Conservation (phyloP, 352 stramenopile species). For the Pythium apleroticum region DNA sequence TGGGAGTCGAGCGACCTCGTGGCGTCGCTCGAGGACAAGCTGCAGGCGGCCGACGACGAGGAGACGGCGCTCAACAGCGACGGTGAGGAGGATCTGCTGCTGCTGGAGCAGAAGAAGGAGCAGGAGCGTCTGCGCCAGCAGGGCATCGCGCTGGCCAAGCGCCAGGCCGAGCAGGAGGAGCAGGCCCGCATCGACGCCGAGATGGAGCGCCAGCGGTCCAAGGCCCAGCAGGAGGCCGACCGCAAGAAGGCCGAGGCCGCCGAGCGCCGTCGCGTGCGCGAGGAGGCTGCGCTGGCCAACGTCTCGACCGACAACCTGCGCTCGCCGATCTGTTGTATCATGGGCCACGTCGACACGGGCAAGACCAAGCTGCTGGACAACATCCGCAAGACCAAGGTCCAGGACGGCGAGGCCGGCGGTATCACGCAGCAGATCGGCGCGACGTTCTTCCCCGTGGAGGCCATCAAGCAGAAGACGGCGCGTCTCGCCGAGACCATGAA, state of each 20-base stretch:
- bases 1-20: conserved; percentile 80
- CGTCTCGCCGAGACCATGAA: conserved; percentile 71
- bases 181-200: conserved; percentile 62
- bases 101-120: conserved; percentile 94
- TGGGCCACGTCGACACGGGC: conserved; percentile 98
- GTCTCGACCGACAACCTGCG: conserved; percentile 94
- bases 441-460: conserved; percentile 94
- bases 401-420: conserved; percentile 91
- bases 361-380: conserved; percentile 99
- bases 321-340: conserved; percentile 99
- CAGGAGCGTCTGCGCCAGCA: conserved; percentile 89
- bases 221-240: conserved; percentile 84
- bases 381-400: conserved; percentile 98
- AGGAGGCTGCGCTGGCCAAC: conserved; percentile 80
- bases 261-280: conserved; percentile 61
- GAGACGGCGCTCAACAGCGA: conserved; percentile 52
- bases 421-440: conserved; percentile 99
- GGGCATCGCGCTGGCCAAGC: conserved; percentile 94
- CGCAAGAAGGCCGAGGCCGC: conserved; percentile 80
- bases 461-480: conserved; percentile 89
- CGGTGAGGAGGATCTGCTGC: conserved; percentile 93
- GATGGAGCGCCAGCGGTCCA: conserved; percentile 71
- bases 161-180: conserved; percentile 86
- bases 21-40: conserved; percentile 77
- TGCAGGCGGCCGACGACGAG: conserved; percentile 45